Conservation (phyloP, 805 yeast genomes). For the Candida arabinofermentans region DNA sequence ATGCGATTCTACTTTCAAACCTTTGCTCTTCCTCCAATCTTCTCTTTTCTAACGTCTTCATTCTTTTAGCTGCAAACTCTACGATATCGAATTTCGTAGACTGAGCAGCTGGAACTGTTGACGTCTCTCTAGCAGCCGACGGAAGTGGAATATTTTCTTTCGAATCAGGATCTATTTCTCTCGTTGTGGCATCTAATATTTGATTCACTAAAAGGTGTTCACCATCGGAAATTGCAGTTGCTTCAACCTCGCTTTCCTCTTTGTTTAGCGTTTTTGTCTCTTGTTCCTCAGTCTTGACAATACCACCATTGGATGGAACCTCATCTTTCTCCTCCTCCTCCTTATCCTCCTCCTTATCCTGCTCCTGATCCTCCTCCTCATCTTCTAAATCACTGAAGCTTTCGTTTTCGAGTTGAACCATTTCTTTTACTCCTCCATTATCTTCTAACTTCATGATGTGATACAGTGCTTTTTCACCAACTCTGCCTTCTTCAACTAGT, state of each 20-base stretch:
- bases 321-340: constrained; percentile 1
- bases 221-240: not conserved
- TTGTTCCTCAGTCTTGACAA: too few species aligned
- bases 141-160: not conserved
- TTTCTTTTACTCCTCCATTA: constrained; percentile 9
- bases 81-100: constrained; percentile 47
- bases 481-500: constrained; percentile 74
- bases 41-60: constrained; percentile 33
- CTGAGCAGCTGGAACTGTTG: not conserved
- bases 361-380: constrained; percentile 1
- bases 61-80: constrained; percentile 50
- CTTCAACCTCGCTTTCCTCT: not conserved
- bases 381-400: not conserved
- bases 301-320: too few species aligned
- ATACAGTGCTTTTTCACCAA: constrained; percentile 75
- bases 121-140: constrained; percentile 2
- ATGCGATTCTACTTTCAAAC: constrained; percentile 28
- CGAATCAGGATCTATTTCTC: not conserved
- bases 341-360: constrained; percentile 4
- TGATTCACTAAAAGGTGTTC: not conserved
- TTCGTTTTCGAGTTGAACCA: not conserved
- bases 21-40: constrained; percentile 30
- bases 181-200: not conserved
- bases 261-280: too few species aligned
- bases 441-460: constrained; percentile 37